Evolutionary conservation across 345 rosid genomes (phyloP).

Genomic region (Alliaria petiolata): DNA sequence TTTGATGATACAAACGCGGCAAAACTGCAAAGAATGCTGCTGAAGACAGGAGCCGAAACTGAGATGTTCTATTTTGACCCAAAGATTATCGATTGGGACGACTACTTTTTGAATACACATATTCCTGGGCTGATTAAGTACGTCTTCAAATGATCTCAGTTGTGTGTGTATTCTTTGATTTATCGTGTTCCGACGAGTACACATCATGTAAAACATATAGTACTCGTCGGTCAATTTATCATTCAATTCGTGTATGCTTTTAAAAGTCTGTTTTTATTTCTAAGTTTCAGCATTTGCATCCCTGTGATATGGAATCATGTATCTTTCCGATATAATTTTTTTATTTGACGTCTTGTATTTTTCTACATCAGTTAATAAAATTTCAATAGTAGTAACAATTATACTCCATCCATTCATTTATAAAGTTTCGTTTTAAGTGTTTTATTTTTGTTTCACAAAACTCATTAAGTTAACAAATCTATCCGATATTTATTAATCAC

Average conservation of each 20-base stretch:
- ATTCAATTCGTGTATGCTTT: not conserved
- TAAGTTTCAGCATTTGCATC: not conserved
- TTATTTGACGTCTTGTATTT: no score
- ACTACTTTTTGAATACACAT: slow-evolving; percentile 43
- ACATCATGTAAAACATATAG: not conserved
- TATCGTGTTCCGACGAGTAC: not conserved
- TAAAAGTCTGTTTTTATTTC: not conserved
- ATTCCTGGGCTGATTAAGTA: slow-evolving; percentile 44
- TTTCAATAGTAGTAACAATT: no score
- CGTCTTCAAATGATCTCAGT: slow-evolving; percentile 6
- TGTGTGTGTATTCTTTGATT: not conserved
- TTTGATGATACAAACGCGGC: slow-evolving; percentile 26
- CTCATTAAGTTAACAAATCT: no score
- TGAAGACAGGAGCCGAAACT: not conserved
- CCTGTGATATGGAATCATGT: no score
- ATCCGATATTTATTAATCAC: no score
- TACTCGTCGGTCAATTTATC: not conserved
- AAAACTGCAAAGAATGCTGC: not conserved
- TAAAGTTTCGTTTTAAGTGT: no score
- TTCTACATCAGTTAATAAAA: no score
- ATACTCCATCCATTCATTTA: no score
- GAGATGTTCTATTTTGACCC: slow-evolving; percentile 48
- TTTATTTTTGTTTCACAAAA: no score
- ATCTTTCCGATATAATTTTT: no score
- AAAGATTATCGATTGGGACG: slow-evolving; percentile 45